These are phyloP conservation scores for Aspergillus campestris DNA, from an alignment of 495 filamentous ascomycete genomes.

Conservation along the genomic window DNA sequence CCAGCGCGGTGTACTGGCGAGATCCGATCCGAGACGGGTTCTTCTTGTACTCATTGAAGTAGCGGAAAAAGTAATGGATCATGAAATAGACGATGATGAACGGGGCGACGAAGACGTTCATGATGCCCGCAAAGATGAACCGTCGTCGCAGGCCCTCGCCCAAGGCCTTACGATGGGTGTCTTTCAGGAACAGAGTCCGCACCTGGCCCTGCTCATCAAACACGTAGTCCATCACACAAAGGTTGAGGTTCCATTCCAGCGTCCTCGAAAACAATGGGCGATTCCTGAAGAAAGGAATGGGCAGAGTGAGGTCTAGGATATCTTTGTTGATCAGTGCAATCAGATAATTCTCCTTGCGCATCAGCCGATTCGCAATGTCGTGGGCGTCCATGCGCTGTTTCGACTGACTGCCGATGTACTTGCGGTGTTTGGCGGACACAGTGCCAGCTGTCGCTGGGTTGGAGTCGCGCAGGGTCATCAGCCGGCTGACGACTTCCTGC, in stretches of 20 bases:
- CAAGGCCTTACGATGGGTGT: constrained; percentile 67
- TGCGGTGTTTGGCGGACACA: constrained; percentile 50
- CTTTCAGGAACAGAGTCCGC: constrained; percentile 71
- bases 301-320: constrained; percentile 75
- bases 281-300: constrained; percentile 72
- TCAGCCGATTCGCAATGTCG: constrained; percentile 92
- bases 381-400: constrained; percentile 95
- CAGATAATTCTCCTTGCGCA: constrained; percentile 94
- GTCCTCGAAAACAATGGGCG: constrained; percentile 73
- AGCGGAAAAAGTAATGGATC: constrained; percentile 81
- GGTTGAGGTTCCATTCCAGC: constrained; percentile 79
- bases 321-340: constrained; percentile 97
- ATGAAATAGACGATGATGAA: constrained; percentile 76
- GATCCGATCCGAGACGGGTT: constrained; percentile 78
- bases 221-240: constrained; percentile 86
- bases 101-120: constrained; percentile 80
- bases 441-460: constrained; percentile 75
- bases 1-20: constrained; percentile 83
- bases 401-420: constrained; percentile 71
- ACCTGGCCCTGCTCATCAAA: constrained; percentile 85
- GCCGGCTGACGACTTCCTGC: constrained; percentile 83
- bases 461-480: constrained; percentile 80
- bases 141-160: constrained; percentile 67
- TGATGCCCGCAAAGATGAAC: constrained; percentile 71
- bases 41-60: constrained; percentile 92